A percentile compares a stretch with the other conserved stretches of the same genome.
These are phyloP conservation scores for Prunus salicina DNA, from an alignment of 306 rosid species.

Conservation along the genomic window DNA sequence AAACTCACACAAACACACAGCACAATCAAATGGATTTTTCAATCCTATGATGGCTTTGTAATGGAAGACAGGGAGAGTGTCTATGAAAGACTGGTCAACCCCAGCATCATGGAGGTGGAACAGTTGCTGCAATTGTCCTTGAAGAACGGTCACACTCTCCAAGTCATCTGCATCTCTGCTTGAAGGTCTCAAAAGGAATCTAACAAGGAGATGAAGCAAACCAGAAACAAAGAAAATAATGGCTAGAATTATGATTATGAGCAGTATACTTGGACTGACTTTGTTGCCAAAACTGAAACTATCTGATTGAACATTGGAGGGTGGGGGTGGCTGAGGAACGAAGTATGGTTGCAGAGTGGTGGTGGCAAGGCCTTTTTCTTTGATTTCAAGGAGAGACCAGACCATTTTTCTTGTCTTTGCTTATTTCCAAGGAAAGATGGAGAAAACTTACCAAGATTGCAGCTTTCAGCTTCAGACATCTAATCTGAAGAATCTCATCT, in stretches of 20 bases:
- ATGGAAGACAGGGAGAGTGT: conserved; percentile 74
- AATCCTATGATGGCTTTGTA: conserved; percentile 79
- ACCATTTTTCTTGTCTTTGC: conserved; percentile 31
- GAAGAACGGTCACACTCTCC: conserved; percentile 72
- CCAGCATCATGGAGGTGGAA: conserved; percentile 96
- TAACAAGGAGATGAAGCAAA: conserved; percentile 80
- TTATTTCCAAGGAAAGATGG: not conserved
- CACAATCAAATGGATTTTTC: conserved; percentile 90
- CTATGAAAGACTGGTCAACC: conserved; percentile 91
- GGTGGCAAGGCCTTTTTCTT: conserved; percentile 26
- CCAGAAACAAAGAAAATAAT: conserved; percentile 90
- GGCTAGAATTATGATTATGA: conserved; percentile 72
- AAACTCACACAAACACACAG: conserved; percentile 91
- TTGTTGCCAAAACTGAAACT: conserved; percentile 46
- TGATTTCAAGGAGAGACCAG: conserved; percentile 14
- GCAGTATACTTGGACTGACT: conserved; percentile 72
- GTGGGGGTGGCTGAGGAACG: conserved; percentile 35
- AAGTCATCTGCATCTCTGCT: conserved; percentile 58
- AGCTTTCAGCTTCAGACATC: conserved; percentile 25
- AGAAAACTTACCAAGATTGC: conserved; percentile 33
- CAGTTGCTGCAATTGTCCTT: conserved; percentile 92
- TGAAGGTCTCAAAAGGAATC: conserved; percentile 68
- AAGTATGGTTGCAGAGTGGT: conserved; percentile 37
- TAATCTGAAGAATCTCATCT: conserved; percentile 14
- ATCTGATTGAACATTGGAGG: conserved; percentile 38